These are phyloP conservation scores for Rhizopogon sp. DNA, from an alignment of 768 basidiomycete genomes.

Conservation along the genomic window DNA sequence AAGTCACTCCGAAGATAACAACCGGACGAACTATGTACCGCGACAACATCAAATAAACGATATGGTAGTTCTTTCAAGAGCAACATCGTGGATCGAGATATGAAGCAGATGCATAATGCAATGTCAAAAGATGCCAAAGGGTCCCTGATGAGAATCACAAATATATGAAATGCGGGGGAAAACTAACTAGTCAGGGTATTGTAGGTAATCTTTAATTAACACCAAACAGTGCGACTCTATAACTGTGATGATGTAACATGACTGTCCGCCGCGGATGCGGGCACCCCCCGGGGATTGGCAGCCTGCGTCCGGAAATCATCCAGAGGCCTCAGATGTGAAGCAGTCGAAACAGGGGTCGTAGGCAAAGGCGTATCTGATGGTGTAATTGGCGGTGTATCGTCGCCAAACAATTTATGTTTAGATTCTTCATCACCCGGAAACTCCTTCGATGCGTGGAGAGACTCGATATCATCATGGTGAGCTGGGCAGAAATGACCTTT, in stretches of 20 bases:
- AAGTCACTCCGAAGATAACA: neutral
- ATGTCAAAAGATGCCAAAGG: neutral
- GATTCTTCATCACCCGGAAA: slow-evolving; percentile 16
- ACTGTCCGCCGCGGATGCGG: neutral
- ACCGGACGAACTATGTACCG: neutral
- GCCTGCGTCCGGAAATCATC: neutral
- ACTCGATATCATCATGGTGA: slow-evolving; percentile 17
- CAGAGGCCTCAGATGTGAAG: neutral
- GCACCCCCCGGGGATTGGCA: neutral
- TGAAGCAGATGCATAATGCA: neutral
- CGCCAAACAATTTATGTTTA: slow-evolving; percentile 4
- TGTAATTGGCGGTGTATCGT: slow-evolving; percentile 1
- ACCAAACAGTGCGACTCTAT: neutral
- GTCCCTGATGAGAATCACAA: neutral
- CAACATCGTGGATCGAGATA: neutral
- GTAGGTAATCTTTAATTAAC: neutral
- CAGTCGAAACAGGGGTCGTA: neutral
- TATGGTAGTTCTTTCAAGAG: neutral
- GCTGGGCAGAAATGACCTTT: slow-evolving; percentile 40
- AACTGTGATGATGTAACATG: neutral
- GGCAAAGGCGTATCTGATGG: slow-evolving; percentile 12
- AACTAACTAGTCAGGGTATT: neutral
- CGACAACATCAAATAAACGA: neutral
- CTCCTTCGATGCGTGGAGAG: slow-evolving; percentile 21
- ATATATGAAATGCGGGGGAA: neutral